Evolutionary conservation across 2,329 filamentous ascomycete species (phyloP).

Genomic region (Chalara sp.): DNA sequence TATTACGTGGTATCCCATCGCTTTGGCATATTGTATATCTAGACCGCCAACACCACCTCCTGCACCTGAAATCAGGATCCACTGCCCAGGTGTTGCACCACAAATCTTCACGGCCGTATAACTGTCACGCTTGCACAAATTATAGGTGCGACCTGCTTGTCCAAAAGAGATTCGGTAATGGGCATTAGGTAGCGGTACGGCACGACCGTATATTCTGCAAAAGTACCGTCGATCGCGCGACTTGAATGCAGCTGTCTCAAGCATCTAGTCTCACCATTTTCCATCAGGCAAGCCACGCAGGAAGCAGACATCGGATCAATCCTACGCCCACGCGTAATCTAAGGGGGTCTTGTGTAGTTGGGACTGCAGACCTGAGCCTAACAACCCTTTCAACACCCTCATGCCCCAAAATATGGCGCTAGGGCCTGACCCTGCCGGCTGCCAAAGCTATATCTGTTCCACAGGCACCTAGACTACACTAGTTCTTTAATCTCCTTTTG

Average conservation of each 20-base stretch:
- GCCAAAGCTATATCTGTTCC: too few species aligned
- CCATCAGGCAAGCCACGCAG: slow-evolving; percentile 30
- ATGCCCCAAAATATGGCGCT: slow-evolving; percentile 38
- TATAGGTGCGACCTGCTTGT: slow-evolving; percentile 52
- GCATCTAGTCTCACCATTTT: slow-evolving; percentile 32
- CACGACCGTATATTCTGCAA: slow-evolving; percentile 36
- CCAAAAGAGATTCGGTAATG: slow-evolving; percentile 42
- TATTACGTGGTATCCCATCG: slow-evolving; percentile 13
- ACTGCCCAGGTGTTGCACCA: slow-evolving; percentile 25
- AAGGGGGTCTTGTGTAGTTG: slow-evolving; percentile 45
- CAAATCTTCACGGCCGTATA: slow-evolving; percentile 57
- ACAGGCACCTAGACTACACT: too few species aligned
- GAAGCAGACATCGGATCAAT: slow-evolving; percentile 10
- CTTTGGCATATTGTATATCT: slow-evolving; percentile 17
- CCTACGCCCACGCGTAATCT: slow-evolving; percentile 62
- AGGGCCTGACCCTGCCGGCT: not conserved
- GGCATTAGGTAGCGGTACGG: slow-evolving; percentile 49
- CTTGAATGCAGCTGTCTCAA: slow-evolving; percentile 28
- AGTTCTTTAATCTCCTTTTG: too few species aligned
- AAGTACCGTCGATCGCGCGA: slow-evolving; percentile 21
- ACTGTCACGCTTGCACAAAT: slow-evolving; percentile 68
- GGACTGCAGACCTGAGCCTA: slow-evolving; percentile 51
- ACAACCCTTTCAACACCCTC: slow-evolving; percentile 59
- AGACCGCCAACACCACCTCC: slow-evolving; percentile 20
- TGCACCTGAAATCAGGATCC: slow-evolving; percentile 19